Evolutionary conservation across 2,329 filamentous ascomycete genomes (phyloP), one percentile per base, ranked within the genome.

Genomic region (Cladosporium sp.): DNA sequence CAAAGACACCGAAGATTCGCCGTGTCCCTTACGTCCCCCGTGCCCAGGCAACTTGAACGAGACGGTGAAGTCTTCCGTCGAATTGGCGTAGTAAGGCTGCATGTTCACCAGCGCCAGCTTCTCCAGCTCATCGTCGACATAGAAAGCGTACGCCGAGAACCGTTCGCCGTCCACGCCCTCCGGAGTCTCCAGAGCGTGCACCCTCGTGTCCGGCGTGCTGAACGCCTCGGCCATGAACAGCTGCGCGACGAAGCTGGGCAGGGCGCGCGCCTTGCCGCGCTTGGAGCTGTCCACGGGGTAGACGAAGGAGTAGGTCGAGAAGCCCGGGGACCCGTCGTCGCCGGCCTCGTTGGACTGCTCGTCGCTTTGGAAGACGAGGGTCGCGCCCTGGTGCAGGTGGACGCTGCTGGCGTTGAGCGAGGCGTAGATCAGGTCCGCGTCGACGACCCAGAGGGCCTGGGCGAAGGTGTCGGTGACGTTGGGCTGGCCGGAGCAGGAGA

Each of bases 401-500:
- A 69, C 65, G 5, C 66, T 62, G 0, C 65, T 66, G 0, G 70
- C 69, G 46, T 72, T 71, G n/a, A 66, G 62, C 1, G 64, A 61
- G 13, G 70, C 70, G 46, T 72, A 71, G 35, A 69, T 63, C 13
- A 73, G 59, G 37, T 70, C 63, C 0, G 64, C 68, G 45, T 72
- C 68, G 9, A 69, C 63, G 13, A 69, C 65, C 70, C 71, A 72
- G 2, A 73, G 60, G 0, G 71, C 70, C 51, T 72, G 66, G 1
- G 68, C 69, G 49, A 72, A 72, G 0, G 69, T 71, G 54, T 73
- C 70, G 2, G 67, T 68, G n/a, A 73, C 69, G 52, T 65, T 64
- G 1, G 68, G 68, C 22, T 63, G 64, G 7, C 71, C 71, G n/a
- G 62, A 65, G 55, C 70, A 73, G 5, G 70, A 66, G 44, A 73